Percentiles rank a stretch among this genome's conserved stretches.
Conservation (phyloP, 169 alveolate genomes). For the Eimeria sp. region DNA sequence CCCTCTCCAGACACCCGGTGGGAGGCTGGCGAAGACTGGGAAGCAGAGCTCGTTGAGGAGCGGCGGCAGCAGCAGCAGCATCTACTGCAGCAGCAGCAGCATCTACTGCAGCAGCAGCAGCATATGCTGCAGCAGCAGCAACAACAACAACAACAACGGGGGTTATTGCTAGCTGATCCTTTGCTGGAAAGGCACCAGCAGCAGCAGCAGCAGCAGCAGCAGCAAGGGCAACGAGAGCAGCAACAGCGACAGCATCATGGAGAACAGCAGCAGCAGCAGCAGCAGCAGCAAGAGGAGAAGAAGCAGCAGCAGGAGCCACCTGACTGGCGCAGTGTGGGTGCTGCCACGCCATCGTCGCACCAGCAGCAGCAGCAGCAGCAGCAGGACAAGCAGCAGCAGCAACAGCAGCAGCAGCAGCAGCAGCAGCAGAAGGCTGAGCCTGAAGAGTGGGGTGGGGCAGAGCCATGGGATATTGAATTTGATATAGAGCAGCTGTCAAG, state of each 20-base stretch:
- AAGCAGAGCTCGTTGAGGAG: constrained; percentile 18
- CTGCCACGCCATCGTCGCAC: not conserved
- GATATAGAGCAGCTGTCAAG: not conserved
- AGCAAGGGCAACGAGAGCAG: constrained; percentile 16
- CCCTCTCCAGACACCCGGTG: not conserved
- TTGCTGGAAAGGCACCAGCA: not conserved
- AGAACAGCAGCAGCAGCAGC: constrained; percentile 39
- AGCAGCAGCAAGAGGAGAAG: constrained; percentile 23
- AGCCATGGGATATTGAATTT: constrained; percentile 22
- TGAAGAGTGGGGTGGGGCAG: constrained; percentile 5
- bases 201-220: constrained; percentile 33
- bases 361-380: constrained; percentile 20
- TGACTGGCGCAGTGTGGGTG: not conserved
- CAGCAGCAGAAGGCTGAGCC: constrained; percentile 1
- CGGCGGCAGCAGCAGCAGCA: constrained; percentile 27
- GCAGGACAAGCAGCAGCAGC: not conserved
- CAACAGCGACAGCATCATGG: not conserved
- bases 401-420: constrained; percentile 31
- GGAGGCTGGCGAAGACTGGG: constrained; percentile 29
- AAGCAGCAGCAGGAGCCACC: not conserved
- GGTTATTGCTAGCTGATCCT: not conserved
- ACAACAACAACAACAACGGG: too few relatives aligned
- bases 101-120: constrained; percentile 24
- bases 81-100: constrained; percentile 30
- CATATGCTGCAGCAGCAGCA: too few relatives aligned